Conservation (phyloP, 768 basidiomycete genomes). For the Chalciporus piperatus region DNA sequence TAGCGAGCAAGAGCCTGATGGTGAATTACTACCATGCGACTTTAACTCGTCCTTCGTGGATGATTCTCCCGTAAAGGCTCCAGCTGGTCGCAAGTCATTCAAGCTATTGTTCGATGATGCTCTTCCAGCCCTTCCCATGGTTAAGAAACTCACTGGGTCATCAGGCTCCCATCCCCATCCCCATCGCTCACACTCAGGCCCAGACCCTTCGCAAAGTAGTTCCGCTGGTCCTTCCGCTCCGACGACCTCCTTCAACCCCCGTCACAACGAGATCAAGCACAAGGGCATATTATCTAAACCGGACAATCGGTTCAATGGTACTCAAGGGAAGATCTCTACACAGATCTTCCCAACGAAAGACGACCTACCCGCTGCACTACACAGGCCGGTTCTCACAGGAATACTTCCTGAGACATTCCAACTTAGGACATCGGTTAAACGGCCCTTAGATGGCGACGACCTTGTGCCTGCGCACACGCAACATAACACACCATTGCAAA, state of each 20-base stretch:
- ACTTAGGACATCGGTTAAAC: constrained; percentile 41
- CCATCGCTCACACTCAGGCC: neutral
- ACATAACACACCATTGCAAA: neutral
- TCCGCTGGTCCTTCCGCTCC: constrained; percentile 2
- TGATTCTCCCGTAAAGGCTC: constrained; percentile 69
- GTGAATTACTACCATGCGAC: constrained; percentile 25
- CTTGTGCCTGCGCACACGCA: constrained; percentile 7
- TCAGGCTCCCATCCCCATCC: neutral
- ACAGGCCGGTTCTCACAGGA: neutral
- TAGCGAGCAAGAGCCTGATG: constrained; percentile 38
- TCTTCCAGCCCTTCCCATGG: constrained; percentile 16
- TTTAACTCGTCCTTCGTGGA: constrained; percentile 53
- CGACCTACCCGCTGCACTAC: neutral
- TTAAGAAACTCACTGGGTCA: constrained; percentile 13
- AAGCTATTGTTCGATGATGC: constrained; percentile 65
- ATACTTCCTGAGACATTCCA: constrained; percentile 5
- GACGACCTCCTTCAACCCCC: neutral
- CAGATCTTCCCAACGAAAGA: constrained; percentile 15
- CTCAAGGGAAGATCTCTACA: constrained; percentile 4
- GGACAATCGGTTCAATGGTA: neutral
- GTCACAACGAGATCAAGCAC: constrained; percentile 2
- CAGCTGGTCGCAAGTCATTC: constrained; percentile 57
- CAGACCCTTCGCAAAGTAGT: neutral
- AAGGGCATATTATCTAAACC: neutral
- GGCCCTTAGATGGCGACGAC: constrained; percentile 37